phyloP scores from a whole-genome alignment of 768 basidiomycete genomes.

The Sporobolomyces phaffii region DNA sequence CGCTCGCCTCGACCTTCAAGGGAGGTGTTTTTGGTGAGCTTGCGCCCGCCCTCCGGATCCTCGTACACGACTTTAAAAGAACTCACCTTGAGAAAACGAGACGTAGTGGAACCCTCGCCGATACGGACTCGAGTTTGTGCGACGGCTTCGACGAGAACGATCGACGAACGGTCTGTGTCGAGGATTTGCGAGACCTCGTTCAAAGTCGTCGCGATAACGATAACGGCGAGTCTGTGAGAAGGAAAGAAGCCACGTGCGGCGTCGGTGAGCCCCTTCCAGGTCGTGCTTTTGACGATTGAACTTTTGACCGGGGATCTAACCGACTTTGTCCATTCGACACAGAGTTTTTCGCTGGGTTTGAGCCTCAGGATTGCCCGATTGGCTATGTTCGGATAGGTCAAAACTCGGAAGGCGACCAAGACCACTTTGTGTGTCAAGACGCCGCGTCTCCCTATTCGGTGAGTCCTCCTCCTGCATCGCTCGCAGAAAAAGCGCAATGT shows the following conservation, averaged over 20 bases:
- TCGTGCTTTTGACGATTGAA: not conserved
- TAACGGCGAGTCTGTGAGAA: not conserved
- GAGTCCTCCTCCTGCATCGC: not conserved
- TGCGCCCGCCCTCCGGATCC: not conserved
- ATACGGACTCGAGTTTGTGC: not conserved
- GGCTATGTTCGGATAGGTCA: slow-evolving; percentile 6
- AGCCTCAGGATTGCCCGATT: not conserved
- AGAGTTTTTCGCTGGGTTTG: slow-evolving; percentile 11
- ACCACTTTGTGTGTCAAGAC: slow-evolving; percentile 20
- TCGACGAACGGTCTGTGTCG: slow-evolving; percentile 20
- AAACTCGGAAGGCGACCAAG: not conserved
- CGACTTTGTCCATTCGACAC: not conserved
- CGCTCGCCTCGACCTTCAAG: slow-evolving; percentile 12
- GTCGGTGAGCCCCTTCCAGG: not conserved
- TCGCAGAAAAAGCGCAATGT: too few relatives aligned
- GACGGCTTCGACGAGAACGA: slow-evolving; percentile 28
- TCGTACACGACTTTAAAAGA: too few relatives aligned
- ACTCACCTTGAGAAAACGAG: too few relatives aligned
- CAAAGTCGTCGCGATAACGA: not conserved
- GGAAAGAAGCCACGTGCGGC: slow-evolving; percentile 17
- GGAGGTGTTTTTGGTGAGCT: slow-evolving; percentile 23
- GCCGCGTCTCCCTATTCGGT: slow-evolving; percentile 16
- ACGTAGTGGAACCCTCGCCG: slow-evolving; percentile 18
- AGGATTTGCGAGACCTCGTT: slow-evolving; percentile 17
- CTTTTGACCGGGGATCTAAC: too few relatives aligned